These are phyloP conservation scores for Thalassiosira oceanica DNA, from an alignment of 352 stramenopile species.

Conservation along the genomic window DNA sequence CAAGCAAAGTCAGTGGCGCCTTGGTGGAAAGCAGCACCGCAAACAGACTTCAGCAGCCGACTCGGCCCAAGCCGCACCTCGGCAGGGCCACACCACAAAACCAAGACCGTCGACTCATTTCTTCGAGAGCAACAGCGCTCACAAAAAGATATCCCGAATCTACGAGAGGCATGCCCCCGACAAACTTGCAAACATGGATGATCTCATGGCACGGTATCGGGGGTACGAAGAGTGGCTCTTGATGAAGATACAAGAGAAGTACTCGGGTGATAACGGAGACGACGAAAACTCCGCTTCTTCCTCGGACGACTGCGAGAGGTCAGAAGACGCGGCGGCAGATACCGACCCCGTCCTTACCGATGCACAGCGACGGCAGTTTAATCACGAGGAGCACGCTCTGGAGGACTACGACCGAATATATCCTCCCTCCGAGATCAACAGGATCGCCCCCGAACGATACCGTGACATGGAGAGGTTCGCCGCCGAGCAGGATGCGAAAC, in stretches of 20 bases:
- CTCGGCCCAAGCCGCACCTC: conserved; percentile 1
- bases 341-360: conserved; percentile 6
- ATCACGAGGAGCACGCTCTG: conserved; percentile 49
- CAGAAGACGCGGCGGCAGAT: conserved; percentile 3
- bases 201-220: conserved; percentile 55
- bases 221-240: conserved; percentile 61
- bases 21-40: conserved; percentile 8
- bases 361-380: conserved; percentile 14
- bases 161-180: conserved; percentile 57
- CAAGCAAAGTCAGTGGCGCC: conserved; percentile 48
- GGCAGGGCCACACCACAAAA: conserved; percentile 4
- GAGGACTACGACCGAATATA: conserved; percentile 63
- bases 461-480: conserved; percentile 49
- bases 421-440: conserved; percentile 29
- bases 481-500: conserved; percentile 40
- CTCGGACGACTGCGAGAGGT: conserved; percentile 17
- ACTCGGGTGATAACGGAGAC: conserved; percentile 23
- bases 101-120: too few species aligned
- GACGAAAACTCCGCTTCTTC: not conserved
- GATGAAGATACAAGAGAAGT: conserved; percentile 52
- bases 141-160: conserved; percentile 36
- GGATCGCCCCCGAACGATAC: conserved; percentile 39
- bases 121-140: conserved; percentile 46
- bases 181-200: conserved; percentile 57
- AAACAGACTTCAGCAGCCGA: not conserved